Evolutionary conservation across 345 rosid genomes (phyloP).

Genomic region (Brassica napus): DNA sequence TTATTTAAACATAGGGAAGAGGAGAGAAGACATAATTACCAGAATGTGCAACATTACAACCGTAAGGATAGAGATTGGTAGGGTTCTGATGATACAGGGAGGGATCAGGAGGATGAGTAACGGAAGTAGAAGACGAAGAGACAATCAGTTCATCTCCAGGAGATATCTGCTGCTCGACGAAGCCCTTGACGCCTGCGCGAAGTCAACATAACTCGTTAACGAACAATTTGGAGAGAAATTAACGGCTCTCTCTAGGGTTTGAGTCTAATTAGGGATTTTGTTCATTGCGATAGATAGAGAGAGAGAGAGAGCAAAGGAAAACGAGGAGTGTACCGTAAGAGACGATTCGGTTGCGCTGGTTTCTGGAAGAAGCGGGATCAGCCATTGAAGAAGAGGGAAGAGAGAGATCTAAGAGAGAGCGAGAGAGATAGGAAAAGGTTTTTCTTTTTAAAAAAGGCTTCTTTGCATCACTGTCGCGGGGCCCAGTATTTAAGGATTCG

Average conservation of each 20-base stretch:
- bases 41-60: slow-evolving; percentile 44
- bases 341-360: background rate
- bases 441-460: background rate
- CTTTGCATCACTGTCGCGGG: background rate
- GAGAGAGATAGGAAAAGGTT: background rate
- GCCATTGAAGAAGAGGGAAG: background rate
- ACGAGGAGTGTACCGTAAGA: background rate
- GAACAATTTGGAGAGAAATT: background rate
- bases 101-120: background rate
- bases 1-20: background rate
- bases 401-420: background rate
- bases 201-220: background rate
- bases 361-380: background rate
- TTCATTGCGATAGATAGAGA: background rate
- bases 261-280: background rate
- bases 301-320: background rate
- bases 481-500: background rate
- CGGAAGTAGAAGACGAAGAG: background rate
- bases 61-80: slow-evolving; percentile 39
- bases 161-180: background rate
- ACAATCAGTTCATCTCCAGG: background rate
- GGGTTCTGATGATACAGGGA: slow-evolving; percentile 16
- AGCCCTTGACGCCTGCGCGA: background rate
- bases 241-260: background rate
- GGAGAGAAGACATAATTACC: slow-evolving; percentile 37